Base-by-base conservation (phyloP, 768 basidiomycete genomes). In the Trametes meyenii region DNA sequence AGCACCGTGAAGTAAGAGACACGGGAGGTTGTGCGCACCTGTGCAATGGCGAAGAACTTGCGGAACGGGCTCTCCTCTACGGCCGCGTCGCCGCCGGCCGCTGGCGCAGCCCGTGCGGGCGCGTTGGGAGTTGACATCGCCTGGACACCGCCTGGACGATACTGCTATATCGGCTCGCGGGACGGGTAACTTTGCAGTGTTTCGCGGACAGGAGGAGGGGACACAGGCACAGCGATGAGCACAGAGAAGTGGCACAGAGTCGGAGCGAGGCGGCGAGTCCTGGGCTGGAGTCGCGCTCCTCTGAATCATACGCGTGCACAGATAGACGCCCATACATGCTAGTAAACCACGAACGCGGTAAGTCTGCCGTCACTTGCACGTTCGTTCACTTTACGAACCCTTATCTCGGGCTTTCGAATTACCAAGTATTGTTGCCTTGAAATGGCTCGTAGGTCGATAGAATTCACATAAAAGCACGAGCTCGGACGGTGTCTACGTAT, bases 31-130 rank as follows among this genome's bases (percentile, higher is more conserved):
- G 45, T 26, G 60, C 77, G 51, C 61, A 82, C 82, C 77, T 84
- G 82, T 26, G 71, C 74, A n/a, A 77, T 66, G 0, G 67, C 61
- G n/a, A 80, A 64, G 33, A 79, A 61, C 48, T 74, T 78, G 56
- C 75, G 70, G 51, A 74, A 67, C 2, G 74, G 50, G 5, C 79
- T 74, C 50, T 76, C 73, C 50, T 77, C 74, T 42, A 75, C 69
- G 38, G 66, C 74, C 12, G 70, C 54, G 19, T 64, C 61, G 45
- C 61, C 66, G 36, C 60, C 66, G 35, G 57, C 57, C n/a, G 65
- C 68, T 26, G 66, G 53, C 40, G 61, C 64, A 40, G 64, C 57
- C 51, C 49, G 51, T 16, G 66, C 66, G 23, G 70, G 62, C 21
- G 66, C 68, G 50, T 65, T 65, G n/a, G 61, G 63, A 3, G 66